A percentile compares a stretch with the other conserved stretches of the same genome.
Conservation (phyloP, 805 yeast genomes). For the Metschnikowia santaceciliae region DNA sequence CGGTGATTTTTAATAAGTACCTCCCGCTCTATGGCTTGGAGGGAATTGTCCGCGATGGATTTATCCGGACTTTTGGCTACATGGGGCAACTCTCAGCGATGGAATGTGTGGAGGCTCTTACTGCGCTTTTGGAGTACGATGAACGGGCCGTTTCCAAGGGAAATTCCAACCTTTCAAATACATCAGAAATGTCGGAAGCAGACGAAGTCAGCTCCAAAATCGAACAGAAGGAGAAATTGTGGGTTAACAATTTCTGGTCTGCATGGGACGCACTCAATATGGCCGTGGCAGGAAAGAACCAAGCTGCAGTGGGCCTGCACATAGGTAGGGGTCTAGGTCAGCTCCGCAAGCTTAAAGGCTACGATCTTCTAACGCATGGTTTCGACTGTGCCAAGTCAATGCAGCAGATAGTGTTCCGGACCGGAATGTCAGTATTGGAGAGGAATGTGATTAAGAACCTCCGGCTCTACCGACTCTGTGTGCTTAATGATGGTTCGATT, state of each 20-base stretch:
- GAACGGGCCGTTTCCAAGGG: slow-evolving; percentile 19
- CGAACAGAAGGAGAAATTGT: slow-evolving; percentile 49
- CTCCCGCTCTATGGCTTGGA: slow-evolving; percentile 75
- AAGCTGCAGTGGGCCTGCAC: slow-evolving; percentile 15
- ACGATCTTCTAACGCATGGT: slow-evolving; percentile 62
- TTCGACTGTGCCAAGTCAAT: slow-evolving; percentile 77
- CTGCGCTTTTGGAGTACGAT: slow-evolving; percentile 67
- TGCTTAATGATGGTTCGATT: slow-evolving; percentile 70
- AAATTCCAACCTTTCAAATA: slow-evolving; percentile 17
- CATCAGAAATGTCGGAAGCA: slow-evolving; percentile 16
- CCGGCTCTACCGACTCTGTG: slow-evolving; percentile 78
- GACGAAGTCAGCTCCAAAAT: slow-evolving; percentile 28
- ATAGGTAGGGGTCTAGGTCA: slow-evolving; percentile 11
- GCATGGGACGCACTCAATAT: slow-evolving; percentile 52
- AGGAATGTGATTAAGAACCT: slow-evolving; percentile 75
- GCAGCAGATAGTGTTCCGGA: slow-evolving; percentile 78
- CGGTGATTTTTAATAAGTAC: slow-evolving; percentile 63
- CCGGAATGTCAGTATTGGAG: slow-evolving; percentile 88
- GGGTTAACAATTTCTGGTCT: slow-evolving; percentile 71
- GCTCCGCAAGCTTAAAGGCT: slow-evolving; percentile 36
- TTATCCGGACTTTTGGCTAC: slow-evolving; percentile 80
- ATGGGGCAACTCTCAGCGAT: slow-evolving; percentile 86
- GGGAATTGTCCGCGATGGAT: slow-evolving; percentile 80
- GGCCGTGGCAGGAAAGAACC: slow-evolving; percentile 19
- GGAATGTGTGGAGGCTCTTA: slow-evolving; percentile 85